Conservation (phyloP, 2,329 filamentous ascomycete species). For the Aureobasidium sp. region DNA sequence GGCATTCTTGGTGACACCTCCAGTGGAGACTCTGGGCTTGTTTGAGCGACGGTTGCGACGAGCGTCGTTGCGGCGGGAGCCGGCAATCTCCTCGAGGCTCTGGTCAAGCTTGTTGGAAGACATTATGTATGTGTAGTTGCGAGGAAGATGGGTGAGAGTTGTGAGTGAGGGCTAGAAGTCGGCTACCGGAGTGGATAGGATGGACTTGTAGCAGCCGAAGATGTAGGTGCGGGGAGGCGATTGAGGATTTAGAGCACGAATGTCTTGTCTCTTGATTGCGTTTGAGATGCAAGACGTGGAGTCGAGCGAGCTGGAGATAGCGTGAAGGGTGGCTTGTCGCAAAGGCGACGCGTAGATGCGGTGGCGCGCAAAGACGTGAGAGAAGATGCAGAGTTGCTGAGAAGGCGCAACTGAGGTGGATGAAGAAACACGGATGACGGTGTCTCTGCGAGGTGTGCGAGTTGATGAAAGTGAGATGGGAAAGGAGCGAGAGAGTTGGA, state of each 20-base stretch:
- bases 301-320: neutral
- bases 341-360: constrained; percentile 1
- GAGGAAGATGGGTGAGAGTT: constrained; percentile 3
- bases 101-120: constrained; percentile 94
- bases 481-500: neutral
- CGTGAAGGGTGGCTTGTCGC: constrained; percentile 8
- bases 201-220: too few relatives aligned
- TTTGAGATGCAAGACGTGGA: neutral
- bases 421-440: neutral
- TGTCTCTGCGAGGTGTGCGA: neutral
- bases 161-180: neutral
- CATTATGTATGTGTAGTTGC: constrained; percentile 46
- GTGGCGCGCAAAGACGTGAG: neutral
- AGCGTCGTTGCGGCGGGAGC: constrained; percentile 30
- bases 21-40: constrained; percentile 62
- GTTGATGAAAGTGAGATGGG: neutral
- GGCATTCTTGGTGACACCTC: constrained; percentile 70
- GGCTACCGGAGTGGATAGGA: too few relatives aligned
- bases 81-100: constrained; percentile 86
- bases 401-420: constrained; percentile 1
- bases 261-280: neutral
- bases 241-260: neutral
- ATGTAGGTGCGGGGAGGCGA: too few relatives aligned
- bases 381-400: neutral
- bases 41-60: constrained; percentile 38